Percentiles rank a stretch among this genome's conserved stretches.
These are phyloP conservation scores for Aspergillus novofumigatus DNA, from an alignment of 2,329 filamentous ascomycete genomes.

Conservation along the genomic window DNA sequence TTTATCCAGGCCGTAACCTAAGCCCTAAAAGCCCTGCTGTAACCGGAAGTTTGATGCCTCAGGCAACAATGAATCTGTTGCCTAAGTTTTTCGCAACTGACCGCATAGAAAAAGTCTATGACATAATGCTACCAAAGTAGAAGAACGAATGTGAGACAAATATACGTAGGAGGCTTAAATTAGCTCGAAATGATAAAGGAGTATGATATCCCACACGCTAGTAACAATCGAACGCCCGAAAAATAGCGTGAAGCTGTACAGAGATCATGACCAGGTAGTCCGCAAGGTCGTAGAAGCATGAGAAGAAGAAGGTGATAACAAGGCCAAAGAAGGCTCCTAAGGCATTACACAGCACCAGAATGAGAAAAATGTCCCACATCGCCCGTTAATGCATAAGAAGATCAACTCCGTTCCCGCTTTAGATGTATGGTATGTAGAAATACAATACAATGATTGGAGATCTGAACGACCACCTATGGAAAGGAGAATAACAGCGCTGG, in stretches of 20 bases:
- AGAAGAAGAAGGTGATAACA: neutral
- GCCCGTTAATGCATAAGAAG: conserved; percentile 11
- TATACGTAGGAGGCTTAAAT: neutral
- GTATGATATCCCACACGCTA: neutral
- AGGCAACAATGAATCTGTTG: neutral
- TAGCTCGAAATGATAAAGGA: neutral
- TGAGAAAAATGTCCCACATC: neutral
- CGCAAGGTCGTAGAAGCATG: conserved; percentile 6
- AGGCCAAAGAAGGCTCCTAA: neutral
- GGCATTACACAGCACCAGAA: neutral
- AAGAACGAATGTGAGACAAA: neutral
- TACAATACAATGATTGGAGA: conserved; percentile 3
- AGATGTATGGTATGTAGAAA: conserved; percentile 11
- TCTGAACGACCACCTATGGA: neutral
- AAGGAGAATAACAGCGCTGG: neutral
- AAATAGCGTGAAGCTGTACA: neutral
- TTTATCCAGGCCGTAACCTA: conserved; percentile 14
- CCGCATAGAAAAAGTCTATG: neutral
- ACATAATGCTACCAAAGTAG: neutral
- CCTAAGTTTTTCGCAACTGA: neutral
- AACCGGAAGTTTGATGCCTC: neutral
- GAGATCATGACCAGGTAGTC: neutral
- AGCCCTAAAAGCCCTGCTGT: conserved; percentile 14
- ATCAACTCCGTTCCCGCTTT: conserved; percentile 16
- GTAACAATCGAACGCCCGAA: neutral